Evolutionary conservation across 2,329 filamentous ascomycete genomes (phyloP).

Genomic region (Pseudogymnoascus sp.): DNA sequence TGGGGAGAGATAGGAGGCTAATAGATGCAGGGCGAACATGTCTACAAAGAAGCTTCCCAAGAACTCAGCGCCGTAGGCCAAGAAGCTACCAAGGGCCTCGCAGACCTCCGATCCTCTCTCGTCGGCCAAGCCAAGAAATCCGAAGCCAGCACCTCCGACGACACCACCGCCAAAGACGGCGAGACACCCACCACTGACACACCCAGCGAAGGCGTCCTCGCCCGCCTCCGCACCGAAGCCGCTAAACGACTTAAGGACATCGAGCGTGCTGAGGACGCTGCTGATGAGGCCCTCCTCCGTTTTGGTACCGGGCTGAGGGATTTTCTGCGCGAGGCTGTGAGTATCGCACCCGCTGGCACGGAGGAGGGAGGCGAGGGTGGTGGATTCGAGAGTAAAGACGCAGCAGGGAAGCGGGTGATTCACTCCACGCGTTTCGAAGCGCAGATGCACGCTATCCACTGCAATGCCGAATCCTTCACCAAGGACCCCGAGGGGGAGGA

Average conservation of each 20-base stretch:
- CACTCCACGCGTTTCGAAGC: conserved; percentile 92
- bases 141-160: conserved; percentile 18
- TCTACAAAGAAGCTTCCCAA: conserved; percentile 78
- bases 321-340: conserved; percentile 85
- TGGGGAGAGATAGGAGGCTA: too few relatives aligned
- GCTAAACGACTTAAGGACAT: conserved; percentile 80
- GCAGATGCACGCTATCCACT: conserved; percentile 91
- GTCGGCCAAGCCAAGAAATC: conserved; percentile 37
- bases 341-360: conserved; percentile 62
- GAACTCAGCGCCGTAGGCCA: conserved; percentile 72
- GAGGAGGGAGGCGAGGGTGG: conserved; percentile 50
- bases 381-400: conserved; percentile 90
- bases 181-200: conserved; percentile 39
- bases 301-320: conserved; percentile 85
- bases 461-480: conserved; percentile 69
- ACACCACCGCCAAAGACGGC: conserved; percentile 28
- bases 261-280: conserved; percentile 86
- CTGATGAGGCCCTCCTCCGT: conserved; percentile 85
- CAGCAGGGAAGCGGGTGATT: conserved; percentile 82
- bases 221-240: conserved; percentile 67
- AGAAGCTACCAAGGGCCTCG: conserved; percentile 75
- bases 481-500: conserved; percentile 70
- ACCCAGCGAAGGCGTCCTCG: conserved; percentile 58
- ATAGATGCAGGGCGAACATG: conserved; percentile 56
- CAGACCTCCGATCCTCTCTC: conserved; percentile 57